Evolutionary conservation across 2,329 filamentous ascomycete species (phyloP).

Genomic region (Stenocarpella maydis): DNA sequence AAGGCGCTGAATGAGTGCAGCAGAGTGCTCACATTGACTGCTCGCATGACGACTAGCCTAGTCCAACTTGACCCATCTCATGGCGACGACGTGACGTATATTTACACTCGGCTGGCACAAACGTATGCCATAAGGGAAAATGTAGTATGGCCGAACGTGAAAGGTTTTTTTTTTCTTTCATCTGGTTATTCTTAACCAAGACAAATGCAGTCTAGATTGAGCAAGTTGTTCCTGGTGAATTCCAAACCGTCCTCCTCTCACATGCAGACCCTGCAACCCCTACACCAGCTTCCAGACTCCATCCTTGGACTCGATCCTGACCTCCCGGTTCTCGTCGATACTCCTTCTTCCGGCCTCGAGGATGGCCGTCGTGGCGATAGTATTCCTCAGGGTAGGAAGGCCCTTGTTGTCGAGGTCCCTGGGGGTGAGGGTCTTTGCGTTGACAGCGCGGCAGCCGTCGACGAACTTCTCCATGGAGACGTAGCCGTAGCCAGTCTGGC

Average conservation of each 20-base stretch:
- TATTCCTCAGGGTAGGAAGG: conserved; percentile 86
- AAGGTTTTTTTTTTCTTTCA: too few relatives aligned
- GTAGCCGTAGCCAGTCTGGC: conserved; percentile 92
- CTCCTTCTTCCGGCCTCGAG: conserved; percentile 85
- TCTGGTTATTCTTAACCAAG: neutral
- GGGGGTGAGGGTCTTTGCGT: conserved; percentile 75
- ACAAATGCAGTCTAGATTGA: conserved; percentile 7
- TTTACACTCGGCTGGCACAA: too few relatives aligned
- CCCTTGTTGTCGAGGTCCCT: conserved; percentile 82
- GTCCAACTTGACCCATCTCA: too few relatives aligned
- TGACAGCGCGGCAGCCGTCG: conserved; percentile 82
- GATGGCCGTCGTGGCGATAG: conserved; percentile 90
- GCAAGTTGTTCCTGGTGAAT: neutral
- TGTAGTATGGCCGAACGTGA: too few relatives aligned
- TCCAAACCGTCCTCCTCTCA: neutral
- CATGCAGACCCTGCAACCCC: neutral
- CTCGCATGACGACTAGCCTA: too few relatives aligned
- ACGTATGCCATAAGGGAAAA: too few relatives aligned
- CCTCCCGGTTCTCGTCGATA: conserved; percentile 81
- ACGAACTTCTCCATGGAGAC: conserved; percentile 96
- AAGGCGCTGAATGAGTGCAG: too few relatives aligned
- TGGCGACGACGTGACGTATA: too few relatives aligned
- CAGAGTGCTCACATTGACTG: too few relatives aligned
- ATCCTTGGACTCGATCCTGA: conserved; percentile 74
- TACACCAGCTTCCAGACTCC: conserved; percentile 73